Evolutionary conservation across 192 early-diverging fungal genomes (phyloP).

Genomic region (Coemansia sp.): DNA sequence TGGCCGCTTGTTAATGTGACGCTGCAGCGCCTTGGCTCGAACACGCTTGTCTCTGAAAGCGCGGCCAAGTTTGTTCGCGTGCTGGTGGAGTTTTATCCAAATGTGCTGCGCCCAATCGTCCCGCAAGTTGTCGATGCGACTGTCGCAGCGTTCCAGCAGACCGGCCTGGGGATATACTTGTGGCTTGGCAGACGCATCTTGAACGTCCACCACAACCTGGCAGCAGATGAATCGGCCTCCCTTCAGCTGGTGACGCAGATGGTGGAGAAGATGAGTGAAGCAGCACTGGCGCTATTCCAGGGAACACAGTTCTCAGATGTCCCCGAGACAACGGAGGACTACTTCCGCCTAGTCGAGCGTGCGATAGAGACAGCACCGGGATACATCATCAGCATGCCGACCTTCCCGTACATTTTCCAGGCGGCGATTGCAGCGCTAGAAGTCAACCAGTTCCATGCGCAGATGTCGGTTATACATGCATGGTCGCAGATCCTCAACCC

Average conservation of each 20-base stretch:
- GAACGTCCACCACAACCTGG: slow-evolving; percentile 63
- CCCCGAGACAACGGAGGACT: slow-evolving; percentile 52
- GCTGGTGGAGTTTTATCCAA: slow-evolving; percentile 37
- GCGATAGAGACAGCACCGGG: slow-evolving; percentile 39
- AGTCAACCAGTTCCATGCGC: slow-evolving; percentile 48
- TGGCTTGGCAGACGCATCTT: slow-evolving; percentile 79
- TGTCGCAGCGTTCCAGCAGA: slow-evolving; percentile 69
- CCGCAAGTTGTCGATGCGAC: slow-evolving; percentile 56
- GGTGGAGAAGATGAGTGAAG: slow-evolving; percentile 66
- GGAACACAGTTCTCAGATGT: slow-evolving; percentile 38
- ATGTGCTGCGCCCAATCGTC: slow-evolving; percentile 20
- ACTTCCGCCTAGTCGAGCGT: slow-evolving; percentile 46
- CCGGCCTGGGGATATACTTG: slow-evolving; percentile 69
- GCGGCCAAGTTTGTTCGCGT: slow-evolving; percentile 45
- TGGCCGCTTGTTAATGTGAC: slow-evolving; percentile 32
- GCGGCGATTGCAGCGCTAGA: slow-evolving; percentile 43
- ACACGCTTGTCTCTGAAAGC: slow-evolving; percentile 41
- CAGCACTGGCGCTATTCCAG: slow-evolving; percentile 67
- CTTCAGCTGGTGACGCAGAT: slow-evolving; percentile 59
- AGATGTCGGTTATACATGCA: slow-evolving; percentile 30
- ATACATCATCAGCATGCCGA: slow-evolving; percentile 20
- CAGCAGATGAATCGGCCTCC: slow-evolving; percentile 31
- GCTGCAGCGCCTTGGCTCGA: slow-evolving; percentile 27
- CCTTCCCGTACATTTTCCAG: slow-evolving; percentile 37
- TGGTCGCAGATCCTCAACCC: slow-evolving; percentile 50